Conservation (phyloP, 306 rosid genomes). For the Ceratonia siliqua region DNA sequence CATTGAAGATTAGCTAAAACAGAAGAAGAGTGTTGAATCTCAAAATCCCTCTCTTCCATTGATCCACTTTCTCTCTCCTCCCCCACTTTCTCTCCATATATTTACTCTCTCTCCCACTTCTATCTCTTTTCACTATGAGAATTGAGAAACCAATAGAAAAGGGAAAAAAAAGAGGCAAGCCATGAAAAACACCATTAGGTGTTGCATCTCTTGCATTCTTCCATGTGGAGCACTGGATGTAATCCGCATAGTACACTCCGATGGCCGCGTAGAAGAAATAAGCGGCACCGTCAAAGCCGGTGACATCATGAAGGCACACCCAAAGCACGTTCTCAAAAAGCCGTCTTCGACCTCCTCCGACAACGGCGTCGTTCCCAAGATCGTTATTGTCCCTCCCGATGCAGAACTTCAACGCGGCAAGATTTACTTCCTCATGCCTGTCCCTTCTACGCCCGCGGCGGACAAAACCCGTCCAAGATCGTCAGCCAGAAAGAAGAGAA, state of each 20-base stretch:
- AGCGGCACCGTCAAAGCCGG: slow-evolving; percentile 69
- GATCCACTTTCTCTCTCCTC: not conserved
- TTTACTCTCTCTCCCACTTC: not conserved
- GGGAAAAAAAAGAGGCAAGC: not conserved
- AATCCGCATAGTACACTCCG: slow-evolving; percentile 81
- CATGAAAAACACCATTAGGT: slow-evolving; percentile 80
- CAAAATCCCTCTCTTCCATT: not conserved
- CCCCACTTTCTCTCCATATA: slow-evolving; percentile 1
- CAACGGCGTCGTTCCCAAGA: slow-evolving; percentile 62
- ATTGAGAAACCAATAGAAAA: slow-evolving; percentile 29
- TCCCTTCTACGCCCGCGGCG: slow-evolving; percentile 37
- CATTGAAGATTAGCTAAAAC: slow-evolving; percentile 16
- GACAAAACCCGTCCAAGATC: slow-evolving; percentile 40
- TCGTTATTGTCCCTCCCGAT: slow-evolving; percentile 88
- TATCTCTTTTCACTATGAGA: slow-evolving; percentile 39
- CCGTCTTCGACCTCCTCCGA: slow-evolving; percentile 68
- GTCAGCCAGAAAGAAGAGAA: slow-evolving; percentile 47
- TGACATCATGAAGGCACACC: slow-evolving; percentile 85
- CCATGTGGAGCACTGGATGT: slow-evolving; percentile 96
- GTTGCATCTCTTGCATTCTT: slow-evolving; percentile 95
- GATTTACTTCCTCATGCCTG: slow-evolving; percentile 96
- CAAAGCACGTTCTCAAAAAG: slow-evolving; percentile 83
- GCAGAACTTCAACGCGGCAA: slow-evolving; percentile 91
- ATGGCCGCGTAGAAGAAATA: slow-evolving; percentile 85
- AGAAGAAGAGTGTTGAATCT: not conserved